Evolutionary conservation across 257 asterid genomes (phyloP).

Genomic region (Cruciata laevipes): DNA sequence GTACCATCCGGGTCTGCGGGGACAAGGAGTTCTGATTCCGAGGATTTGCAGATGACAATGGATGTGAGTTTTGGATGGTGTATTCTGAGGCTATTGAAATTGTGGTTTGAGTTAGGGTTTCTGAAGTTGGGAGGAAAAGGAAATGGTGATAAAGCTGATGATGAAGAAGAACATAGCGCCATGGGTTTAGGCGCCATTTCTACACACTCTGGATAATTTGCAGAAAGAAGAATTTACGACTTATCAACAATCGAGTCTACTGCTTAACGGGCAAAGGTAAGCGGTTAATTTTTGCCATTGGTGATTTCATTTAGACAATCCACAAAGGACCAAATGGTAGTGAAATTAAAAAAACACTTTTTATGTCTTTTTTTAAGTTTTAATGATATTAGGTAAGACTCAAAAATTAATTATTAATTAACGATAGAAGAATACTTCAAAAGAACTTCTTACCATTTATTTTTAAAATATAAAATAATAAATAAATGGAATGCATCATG

Average conservation of each 20-base stretch:
- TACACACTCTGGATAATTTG: neutral
- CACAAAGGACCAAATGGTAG: too few species aligned
- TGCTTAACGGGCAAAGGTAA: too few species aligned
- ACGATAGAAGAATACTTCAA: too few species aligned
- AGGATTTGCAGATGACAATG: conserved; percentile 39
- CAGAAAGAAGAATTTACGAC: neutral
- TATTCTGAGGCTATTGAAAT: conserved; percentile 15
- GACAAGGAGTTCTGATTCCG: conserved; percentile 17
- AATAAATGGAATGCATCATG: too few species aligned
- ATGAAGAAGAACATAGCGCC: conserved; percentile 34
- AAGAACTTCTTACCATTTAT: too few species aligned
- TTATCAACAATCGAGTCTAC: neutral
- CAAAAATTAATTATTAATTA: too few species aligned
- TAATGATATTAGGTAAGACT: too few species aligned
- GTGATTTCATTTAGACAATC: too few species aligned
- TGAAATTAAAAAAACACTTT: too few species aligned
- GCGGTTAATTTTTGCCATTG: too few species aligned
- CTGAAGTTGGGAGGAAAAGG: conserved; percentile 18
- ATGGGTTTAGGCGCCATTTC: conserved; percentile 56
- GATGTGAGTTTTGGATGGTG: conserved; percentile 21
- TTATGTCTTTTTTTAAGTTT: too few species aligned
- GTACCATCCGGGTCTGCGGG: conserved; percentile 51
- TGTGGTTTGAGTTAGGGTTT: conserved; percentile 19
- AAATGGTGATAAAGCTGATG: conserved; percentile 29
- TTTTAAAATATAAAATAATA: too few species aligned